phyloP scores from a whole-genome alignment of 176 grass and related monocot genomes.

The Triticum aestivum region IWGSC_CS_RefSeq_v2.1 NC_057809.1:233315837-233316336 shows the following conservation, averaged over 20 bases:
- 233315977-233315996: constrained; percentile 33
- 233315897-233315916: constrained; percentile 41
- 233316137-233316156: neutral
- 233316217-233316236: constrained; percentile 2
- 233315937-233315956: constrained; percentile 43
- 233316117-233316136: neutral
- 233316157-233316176: constrained; percentile 43
- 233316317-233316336: constrained; percentile 59
- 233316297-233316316: constrained; percentile 41
- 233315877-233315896: constrained; percentile 50
- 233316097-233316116: no score
- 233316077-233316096: no score
- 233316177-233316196: constrained; percentile 40
- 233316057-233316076: no score
- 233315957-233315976: constrained; percentile 56
- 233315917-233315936: constrained; percentile 49
- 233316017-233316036: no score
- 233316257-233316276: constrained; percentile 44
- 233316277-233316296: constrained; percentile 32
- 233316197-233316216: constrained; percentile 48
- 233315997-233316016: neutral
- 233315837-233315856: constrained; percentile 50
- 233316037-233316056: no score
- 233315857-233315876: constrained; percentile 42
- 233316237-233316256: constrained; percentile 11